A percentile compares a stretch with the other conserved stretches of the same genome.
Evolutionary conservation across 2,329 filamentous ascomycete species (phyloP).

Genomic region (Zasmidium citrigriseum): DNA sequence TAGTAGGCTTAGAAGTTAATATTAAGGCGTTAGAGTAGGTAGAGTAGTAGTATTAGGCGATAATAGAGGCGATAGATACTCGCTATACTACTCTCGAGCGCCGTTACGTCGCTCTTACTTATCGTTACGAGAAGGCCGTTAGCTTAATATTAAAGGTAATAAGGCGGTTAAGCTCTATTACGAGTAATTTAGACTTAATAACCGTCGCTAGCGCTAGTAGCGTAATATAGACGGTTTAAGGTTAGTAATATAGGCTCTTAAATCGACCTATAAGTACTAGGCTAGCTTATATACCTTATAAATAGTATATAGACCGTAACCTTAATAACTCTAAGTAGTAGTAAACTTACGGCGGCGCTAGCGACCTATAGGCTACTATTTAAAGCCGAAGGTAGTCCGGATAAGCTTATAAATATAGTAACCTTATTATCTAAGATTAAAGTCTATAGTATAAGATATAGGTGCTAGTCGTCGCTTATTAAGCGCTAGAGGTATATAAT

Average conservation of each 20-base stretch:
- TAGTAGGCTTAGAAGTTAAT: no score
- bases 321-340: background rate
- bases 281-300: background rate
- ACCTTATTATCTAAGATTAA: background rate
- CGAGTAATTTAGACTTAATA: background rate
- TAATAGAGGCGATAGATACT: no score
- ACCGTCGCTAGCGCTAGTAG: background rate
- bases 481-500: background rate
- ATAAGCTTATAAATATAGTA: background rate
- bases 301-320: background rate
- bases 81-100: no score
- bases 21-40: no score
- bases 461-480: background rate
- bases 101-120: no score
- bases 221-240: background rate
- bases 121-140: no score
- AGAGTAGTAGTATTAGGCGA: no score
- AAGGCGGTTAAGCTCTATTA: background rate
- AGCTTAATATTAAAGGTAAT: no score
- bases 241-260: background rate
- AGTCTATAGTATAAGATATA: background rate
- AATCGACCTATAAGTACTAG: background rate
- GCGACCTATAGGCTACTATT: background rate
- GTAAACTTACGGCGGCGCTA: background rate
- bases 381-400: background rate